A percentile compares a stretch with the other conserved stretches of the same genome.
These are phyloP conservation scores for Oxytropis ochrocephala DNA, from an alignment of 306 rosid species.

Conservation along the genomic window DNA sequence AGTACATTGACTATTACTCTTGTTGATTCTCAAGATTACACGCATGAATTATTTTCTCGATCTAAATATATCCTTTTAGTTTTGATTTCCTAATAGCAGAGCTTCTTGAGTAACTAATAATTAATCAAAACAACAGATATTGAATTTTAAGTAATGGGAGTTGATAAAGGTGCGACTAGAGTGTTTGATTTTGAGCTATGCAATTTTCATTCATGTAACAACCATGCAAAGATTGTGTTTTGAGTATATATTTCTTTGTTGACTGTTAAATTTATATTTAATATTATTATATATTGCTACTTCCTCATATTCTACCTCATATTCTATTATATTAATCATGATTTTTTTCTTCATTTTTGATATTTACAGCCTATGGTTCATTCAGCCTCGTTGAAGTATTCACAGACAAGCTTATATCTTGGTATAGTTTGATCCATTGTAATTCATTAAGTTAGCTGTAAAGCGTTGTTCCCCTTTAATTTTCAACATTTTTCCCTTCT, in stretches of 20 bases:
- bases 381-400: no score
- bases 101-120: background rate
- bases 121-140: slow-evolving; percentile 3
- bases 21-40: background rate
- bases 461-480: no score
- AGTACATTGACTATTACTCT: slow-evolving; percentile 39
- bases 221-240: background rate
- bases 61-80: background rate
- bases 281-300: background rate
- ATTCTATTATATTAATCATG: no score
- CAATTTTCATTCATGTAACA: background rate
- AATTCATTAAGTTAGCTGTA: no score
- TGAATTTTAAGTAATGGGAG: background rate
- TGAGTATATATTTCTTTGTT: background rate
- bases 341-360: no score
- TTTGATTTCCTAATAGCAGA: background rate
- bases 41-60: background rate
- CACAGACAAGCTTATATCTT: no score
- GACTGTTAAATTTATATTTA: background rate
- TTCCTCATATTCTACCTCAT: no score
- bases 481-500: no score
- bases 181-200: background rate
- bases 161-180: background rate
- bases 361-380: no score
- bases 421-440: no score